Evolutionary conservation across 2,329 filamentous ascomycete species (phyloP).

Genomic region (Aspergillus udagawae): DNA sequence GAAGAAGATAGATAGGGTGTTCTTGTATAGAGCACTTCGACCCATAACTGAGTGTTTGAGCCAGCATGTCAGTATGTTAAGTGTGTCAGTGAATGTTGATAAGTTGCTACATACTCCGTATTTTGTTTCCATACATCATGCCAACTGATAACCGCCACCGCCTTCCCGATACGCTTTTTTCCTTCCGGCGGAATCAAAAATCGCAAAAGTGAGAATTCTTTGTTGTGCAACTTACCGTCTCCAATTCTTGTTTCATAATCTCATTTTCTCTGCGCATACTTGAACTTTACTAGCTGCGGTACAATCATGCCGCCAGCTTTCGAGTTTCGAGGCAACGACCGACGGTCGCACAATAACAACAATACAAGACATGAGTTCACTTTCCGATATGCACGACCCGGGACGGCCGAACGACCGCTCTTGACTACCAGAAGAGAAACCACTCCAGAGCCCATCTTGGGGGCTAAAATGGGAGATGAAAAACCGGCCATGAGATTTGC

Average conservation of each 20-base stretch:
- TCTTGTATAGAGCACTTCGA: not conserved
- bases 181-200: not conserved
- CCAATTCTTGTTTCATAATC: not conserved
- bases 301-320: slow-evolving; percentile 25
- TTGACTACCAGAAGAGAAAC: slow-evolving; percentile 30
- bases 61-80: not conserved
- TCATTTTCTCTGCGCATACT: not conserved
- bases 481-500: slow-evolving; percentile 34
- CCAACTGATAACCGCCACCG: not conserved
- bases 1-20: not conserved
- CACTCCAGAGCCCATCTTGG: slow-evolving; percentile 34
- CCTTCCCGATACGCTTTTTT: not conserved
- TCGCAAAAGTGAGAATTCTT: not conserved
- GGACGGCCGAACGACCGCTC: slow-evolving; percentile 36
- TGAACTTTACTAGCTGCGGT: not conserved
- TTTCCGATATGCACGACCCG: slow-evolving; percentile 35
- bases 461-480: slow-evolving; percentile 18
- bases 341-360: slow-evolving; percentile 15
- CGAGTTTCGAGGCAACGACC: slow-evolving; percentile 31
- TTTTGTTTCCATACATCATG: not conserved
- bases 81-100: not conserved
- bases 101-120: not conserved
- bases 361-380: slow-evolving; percentile 35
- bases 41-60: not conserved
- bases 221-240: not conserved